Conservation (phyloP, 176 grass and related monocot species). For the Rhynchospora tenuis region DNA sequence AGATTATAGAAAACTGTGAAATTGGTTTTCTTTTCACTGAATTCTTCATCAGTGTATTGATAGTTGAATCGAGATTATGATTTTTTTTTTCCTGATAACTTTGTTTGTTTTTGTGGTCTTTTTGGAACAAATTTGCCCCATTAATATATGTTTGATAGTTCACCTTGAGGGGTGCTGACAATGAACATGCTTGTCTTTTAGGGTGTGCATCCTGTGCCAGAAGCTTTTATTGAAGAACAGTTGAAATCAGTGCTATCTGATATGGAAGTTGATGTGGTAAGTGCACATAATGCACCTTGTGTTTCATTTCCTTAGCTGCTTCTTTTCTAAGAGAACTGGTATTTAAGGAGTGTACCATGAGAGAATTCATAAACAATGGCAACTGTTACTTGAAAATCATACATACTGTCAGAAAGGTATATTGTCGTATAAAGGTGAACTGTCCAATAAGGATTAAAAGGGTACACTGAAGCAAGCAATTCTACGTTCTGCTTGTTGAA, state of each 20-base stretch:
- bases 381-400: not conserved
- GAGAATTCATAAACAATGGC: not conserved
- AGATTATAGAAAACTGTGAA: not conserved
- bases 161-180: not conserved
- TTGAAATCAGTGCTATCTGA: constrained; percentile 78
- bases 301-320: not conserved
- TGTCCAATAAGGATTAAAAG: not conserved
- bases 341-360: not conserved
- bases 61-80: not conserved
- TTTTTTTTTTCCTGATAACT: not conserved
- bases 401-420: not conserved
- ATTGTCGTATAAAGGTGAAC: not conserved
- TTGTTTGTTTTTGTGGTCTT: not conserved
- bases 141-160: not conserved
- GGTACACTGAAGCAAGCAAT: not conserved
- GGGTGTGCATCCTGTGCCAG: constrained; percentile 81
- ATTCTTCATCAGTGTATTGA: not conserved
- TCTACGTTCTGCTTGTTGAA: not conserved
- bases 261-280: constrained; percentile 92
- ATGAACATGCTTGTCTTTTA: not conserved
- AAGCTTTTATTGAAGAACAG: constrained; percentile 68
- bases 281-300: constrained; percentile 2
- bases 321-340: not conserved
- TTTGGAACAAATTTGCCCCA: too few relatives aligned
- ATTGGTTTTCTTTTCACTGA: not conserved